Base-by-base conservation (phyloP, 352 stramenopile genomes). In the Blastocystis sp. region DNA sequence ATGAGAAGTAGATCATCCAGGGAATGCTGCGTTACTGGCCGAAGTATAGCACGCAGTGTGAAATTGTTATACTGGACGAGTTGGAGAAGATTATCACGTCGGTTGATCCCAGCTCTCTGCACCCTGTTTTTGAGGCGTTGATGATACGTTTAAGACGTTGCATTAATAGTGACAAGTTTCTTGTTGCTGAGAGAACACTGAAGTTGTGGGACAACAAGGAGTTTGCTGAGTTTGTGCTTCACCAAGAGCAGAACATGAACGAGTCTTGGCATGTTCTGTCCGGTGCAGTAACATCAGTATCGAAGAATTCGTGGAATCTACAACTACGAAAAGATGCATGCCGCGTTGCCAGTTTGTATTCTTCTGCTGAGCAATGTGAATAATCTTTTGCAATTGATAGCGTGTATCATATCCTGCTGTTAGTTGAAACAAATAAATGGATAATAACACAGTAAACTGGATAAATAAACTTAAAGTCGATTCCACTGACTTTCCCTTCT, bases 401-500 rank as follows among this genome's bases (percentile, higher is more conserved):
- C 50, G 20, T 59, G 50, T 59, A 59, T 59, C 13, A 13, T 59
- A 59, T 59, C 50, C 20, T 59, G 4, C 6, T 37, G 26, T 79
- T 56, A 34, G 39, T 79, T 79, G 1, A n/a, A 79, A 63, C 50
- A 56, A 79, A 79, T 9, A 20, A 63, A n/a, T 7, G 9, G 13
- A 56, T 79, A 30, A 1, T 16, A 39, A 43, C 18, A 79, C 20
- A 43, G 62, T 63, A 79, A 62, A 34, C 11, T 30, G 24, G 24
- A 56, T 39, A 73, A 73, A 43, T 20, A 41, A n/a, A 73, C n/a
- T 47, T 79, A 79, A 20, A 50, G 20, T 30, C 68, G 68, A 79
- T 79, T 79, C 68, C 68, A 79, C 41, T 79, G 68, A 62, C 68
- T 79, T n/a, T 63, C 68, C 62, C 68, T 79, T 43, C 30, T 79